These are phyloP conservation scores for Anisodus acutangulus DNA, from an alignment of 257 asterid genomes.

Conservation along the genomic window DNA sequence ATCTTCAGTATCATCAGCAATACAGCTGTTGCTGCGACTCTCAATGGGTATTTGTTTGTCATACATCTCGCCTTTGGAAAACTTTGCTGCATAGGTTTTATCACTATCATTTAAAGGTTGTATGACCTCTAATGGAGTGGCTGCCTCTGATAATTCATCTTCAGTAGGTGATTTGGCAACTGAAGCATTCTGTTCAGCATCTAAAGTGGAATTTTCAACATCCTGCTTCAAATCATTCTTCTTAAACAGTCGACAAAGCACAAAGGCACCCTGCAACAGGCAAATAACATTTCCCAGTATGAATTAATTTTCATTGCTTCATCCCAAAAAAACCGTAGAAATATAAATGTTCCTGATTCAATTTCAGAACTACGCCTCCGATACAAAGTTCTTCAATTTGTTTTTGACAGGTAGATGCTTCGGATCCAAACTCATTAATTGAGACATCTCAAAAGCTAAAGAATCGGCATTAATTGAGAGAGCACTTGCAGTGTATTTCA, in stretches of 20 bases:
- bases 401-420: background rate
- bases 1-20: slow-evolving; percentile 38
- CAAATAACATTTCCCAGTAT: background rate
- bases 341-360: background rate
- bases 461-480: background rate
- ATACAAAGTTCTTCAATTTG: background rate
- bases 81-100: slow-evolving; percentile 30
- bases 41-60: slow-evolving; percentile 41
- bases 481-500: background rate
- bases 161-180: slow-evolving; percentile 51
- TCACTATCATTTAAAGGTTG: slow-evolving; percentile 41
- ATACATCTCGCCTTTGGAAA: slow-evolving; percentile 37
- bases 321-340: background rate
- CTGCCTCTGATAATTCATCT: slow-evolving; percentile 54
- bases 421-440: background rate
- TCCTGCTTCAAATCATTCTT: slow-evolving; percentile 74
- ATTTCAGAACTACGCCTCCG: background rate
- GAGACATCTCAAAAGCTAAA: background rate
- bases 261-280: slow-evolving; percentile 69
- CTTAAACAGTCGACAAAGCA: slow-evolving; percentile 86
- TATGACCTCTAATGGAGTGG: slow-evolving; percentile 41
- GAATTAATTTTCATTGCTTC: background rate
- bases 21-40: slow-evolving; percentile 33
- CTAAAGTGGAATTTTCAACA: slow-evolving; percentile 49
- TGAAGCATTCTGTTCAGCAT: slow-evolving; percentile 52